Conservation (phyloP, 2,329 filamentous ascomycete species). For the Aspergillus japonicus region DNA sequence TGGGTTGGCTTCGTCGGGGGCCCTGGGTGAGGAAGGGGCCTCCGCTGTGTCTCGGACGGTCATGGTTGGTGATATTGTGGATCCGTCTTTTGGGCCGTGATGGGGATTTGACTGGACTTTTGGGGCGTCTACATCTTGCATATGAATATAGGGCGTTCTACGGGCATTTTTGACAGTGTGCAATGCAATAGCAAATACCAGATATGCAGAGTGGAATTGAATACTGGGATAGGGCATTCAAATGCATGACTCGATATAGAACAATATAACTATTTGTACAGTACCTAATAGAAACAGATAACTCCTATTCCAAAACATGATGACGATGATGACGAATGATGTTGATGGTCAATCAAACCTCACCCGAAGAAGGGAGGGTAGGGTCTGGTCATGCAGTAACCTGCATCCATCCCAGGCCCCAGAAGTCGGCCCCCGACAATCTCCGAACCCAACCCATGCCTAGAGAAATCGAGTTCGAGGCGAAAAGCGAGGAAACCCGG, state of each 20-base stretch:
- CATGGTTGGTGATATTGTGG: constrained; percentile 43
- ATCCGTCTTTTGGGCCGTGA: constrained; percentile 28
- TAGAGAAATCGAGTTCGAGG: too few relatives aligned
- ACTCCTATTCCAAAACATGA: constrained; percentile 19
- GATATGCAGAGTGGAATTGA: background rate
- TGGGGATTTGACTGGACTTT: too few relatives aligned
- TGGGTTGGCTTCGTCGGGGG: constrained; percentile 39
- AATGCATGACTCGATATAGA: constrained; percentile 7
- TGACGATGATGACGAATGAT: constrained; percentile 1
- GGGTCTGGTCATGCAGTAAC: background rate
- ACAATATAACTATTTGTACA: constrained; percentile 22
- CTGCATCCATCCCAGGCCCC: background rate
- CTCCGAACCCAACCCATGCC: too few relatives aligned
- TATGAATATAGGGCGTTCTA: background rate
- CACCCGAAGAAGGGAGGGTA: background rate
- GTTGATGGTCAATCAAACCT: constrained; percentile 7
- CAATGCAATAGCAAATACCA: background rate
- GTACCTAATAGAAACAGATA: constrained; percentile 15
- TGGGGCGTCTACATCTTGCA: background rate
- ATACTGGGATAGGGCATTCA: background rate
- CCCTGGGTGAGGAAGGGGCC: constrained; percentile 16
- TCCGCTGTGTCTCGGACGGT: constrained; percentile 27
- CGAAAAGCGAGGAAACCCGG: too few relatives aligned
- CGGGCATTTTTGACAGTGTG: background rate
- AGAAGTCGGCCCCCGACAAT: too few relatives aligned